These are phyloP conservation scores for Neurospora terricola DNA, from an alignment of 495 filamentous ascomycete genomes.

Conservation along the genomic window DNA sequence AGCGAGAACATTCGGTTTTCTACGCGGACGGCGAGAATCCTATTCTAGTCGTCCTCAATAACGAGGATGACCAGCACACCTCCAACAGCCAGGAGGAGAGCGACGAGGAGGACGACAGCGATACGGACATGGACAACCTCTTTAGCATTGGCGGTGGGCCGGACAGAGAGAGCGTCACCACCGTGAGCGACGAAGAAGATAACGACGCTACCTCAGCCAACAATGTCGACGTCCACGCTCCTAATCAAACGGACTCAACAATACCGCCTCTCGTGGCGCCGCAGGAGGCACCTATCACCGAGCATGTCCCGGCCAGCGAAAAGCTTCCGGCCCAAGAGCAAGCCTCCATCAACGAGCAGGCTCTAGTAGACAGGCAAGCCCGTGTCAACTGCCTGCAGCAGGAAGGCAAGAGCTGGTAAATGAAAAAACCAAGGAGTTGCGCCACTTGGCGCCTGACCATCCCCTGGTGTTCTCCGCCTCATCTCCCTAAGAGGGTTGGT, in stretches of 20 bases:
- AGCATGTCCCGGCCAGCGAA: background rate
- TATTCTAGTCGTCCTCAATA: background rate
- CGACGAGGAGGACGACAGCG: background rate
- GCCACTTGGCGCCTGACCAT: background rate
- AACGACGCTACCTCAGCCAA: background rate
- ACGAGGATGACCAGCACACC: background rate
- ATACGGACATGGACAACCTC: background rate
- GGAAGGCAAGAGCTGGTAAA: background rate
- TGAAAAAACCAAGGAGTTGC: background rate
- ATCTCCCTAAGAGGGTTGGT: background rate
- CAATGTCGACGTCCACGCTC: background rate
- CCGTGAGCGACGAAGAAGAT: background rate
- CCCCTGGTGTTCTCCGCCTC: background rate
- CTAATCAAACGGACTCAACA: background rate
- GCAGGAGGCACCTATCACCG: background rate
- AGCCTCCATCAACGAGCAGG: background rate
- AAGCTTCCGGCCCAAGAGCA: background rate
- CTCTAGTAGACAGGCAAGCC: background rate
- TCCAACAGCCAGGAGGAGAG: background rate
- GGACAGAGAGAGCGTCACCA: background rate
- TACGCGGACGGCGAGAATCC: background rate
- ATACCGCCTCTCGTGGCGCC: background rate
- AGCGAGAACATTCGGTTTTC: background rate
- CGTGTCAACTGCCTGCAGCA: background rate
- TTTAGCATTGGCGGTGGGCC: background rate